These are phyloP conservation scores for Zygotorulaspora mrakii DNA, from an alignment of 1,139 yeast genomes.

Conservation along the genomic window DNA sequence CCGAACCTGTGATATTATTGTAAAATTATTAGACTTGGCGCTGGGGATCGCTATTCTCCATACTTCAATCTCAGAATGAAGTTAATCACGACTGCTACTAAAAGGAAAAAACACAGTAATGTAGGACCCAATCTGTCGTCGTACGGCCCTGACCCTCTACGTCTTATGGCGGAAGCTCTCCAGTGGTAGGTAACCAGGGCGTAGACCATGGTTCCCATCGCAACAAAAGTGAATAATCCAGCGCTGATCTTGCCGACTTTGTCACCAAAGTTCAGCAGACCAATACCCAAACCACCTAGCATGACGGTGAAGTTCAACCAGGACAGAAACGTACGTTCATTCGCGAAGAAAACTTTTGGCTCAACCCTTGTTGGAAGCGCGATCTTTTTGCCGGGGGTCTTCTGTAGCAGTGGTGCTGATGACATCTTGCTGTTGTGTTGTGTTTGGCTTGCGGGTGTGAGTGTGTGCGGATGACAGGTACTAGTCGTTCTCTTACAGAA, in stretches of 20 bases:
- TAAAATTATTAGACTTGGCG: neutral
- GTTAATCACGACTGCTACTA: conserved; percentile 89
- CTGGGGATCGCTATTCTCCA: conserved; percentile 7
- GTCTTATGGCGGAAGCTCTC: conserved; percentile 98
- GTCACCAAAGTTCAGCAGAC: conserved; percentile 94
- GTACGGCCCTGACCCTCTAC: conserved; percentile 96
- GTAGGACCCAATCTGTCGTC: conserved; percentile 99
- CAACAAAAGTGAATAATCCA: conserved; percentile 85
- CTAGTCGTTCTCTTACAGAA: too few relatives aligned
- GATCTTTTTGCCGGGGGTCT: conserved; percentile 78
- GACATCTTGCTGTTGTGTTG: too few relatives aligned
- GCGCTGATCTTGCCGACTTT: conserved; percentile 89
- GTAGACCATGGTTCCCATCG: conserved; percentile 96
- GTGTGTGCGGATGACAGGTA: too few relatives aligned
- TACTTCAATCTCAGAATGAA: conserved; percentile 74
- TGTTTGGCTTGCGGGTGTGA: neutral
- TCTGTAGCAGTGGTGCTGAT: conserved; percentile 59
- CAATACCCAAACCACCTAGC: conserved; percentile 94
- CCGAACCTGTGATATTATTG: too few relatives aligned
- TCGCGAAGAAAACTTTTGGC: conserved; percentile 97
- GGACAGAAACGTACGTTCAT: conserved; percentile 95
- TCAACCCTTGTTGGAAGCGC: conserved; percentile 97
- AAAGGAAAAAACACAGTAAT: conserved; percentile 89
- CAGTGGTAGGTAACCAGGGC: conserved; percentile 96
- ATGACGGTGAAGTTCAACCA: conserved; percentile 98